Percentiles rank a stretch among this genome's conserved stretches.
phyloP scores from a whole-genome alignment of 208 protist species.

The Leishmania martiniquensis region DNA sequence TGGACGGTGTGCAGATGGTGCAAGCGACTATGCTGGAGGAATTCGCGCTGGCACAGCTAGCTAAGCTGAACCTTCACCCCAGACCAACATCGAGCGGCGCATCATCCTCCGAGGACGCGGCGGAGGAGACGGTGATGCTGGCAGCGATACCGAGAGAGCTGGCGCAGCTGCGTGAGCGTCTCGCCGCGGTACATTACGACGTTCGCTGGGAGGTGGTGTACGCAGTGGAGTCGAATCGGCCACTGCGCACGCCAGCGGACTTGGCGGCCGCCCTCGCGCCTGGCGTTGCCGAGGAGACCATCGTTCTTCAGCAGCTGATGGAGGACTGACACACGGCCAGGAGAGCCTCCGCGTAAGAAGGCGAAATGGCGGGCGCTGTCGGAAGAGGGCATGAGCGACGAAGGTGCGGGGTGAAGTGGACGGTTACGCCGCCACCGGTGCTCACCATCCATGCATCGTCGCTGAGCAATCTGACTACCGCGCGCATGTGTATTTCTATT shows the following conservation, averaged over 20 bases:
- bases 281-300: conserved; percentile 67
- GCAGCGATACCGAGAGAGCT: not conserved
- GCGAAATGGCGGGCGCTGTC: not conserved
- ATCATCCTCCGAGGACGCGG: not conserved
- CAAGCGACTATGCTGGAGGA: conserved; percentile 31
- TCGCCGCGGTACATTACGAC: conserved; percentile 26
- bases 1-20: conserved; percentile 42
- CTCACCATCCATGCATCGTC: not conserved
- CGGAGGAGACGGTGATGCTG: not conserved
- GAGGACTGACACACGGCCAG: conserved; percentile 22
- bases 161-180: conserved; percentile 9
- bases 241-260: conserved; percentile 65
- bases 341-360: not conserved
- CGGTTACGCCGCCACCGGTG: not conserved
- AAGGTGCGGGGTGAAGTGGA: not conserved
- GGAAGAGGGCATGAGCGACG: not conserved
- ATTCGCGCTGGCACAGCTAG: conserved; percentile 18
- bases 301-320: conserved; percentile 82
- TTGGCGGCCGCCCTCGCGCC: conserved; percentile 49
- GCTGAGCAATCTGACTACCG: not conserved
- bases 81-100: not conserved
- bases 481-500: not conserved
- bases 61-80: not conserved
- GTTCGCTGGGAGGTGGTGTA: conserved; percentile 73
- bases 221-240: conserved; percentile 40